Evolutionary conservation across 2,329 filamentous ascomycete genomes (phyloP), one percentile per base, ranked within the genome.

Genomic region (Ophiostoma ulmi): DNA sequence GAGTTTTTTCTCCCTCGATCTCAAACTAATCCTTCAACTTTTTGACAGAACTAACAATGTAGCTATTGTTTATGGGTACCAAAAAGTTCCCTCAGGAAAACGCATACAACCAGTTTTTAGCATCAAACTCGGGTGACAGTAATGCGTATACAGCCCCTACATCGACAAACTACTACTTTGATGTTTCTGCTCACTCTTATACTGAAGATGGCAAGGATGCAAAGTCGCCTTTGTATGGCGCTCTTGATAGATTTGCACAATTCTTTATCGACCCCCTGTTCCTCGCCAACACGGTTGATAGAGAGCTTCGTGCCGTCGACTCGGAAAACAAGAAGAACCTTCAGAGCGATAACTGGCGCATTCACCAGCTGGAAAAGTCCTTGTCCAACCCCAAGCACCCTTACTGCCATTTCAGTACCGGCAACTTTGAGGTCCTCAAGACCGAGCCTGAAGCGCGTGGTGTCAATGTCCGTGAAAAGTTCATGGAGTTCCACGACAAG

Each of bases 251-350:
- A 44, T 97, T 97, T 79, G 91, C 94, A 14, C 93, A 97, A 78
- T 97, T 97, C 81, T 97, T 97, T 79, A 90, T 97, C 74, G 87
- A 91, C 73, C 94, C 94, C 0, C 84, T 97, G 44, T 97, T 97
- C 79, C 84, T 96, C 11, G 88, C 90, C 70, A 92, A 89, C 74
- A 95, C 93, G 0, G 80, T 97, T 67, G 94, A 97, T 76, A 87
- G 94, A 68, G 94, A 97, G 80, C 83, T 97, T 73, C 89, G 87
- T 74, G 94, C 94, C 0, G 94, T 97, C 26, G 93, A 97, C 77
- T 97, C 93, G 5, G 94, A 97, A 80, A 97, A 97, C 82, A 97
- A 97, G 85, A 97, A 97, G 86, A 97, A 97, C 75, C 82, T 97
- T 67, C 94, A 97, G 80, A 94, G 88, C 78, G 94, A 97, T 77